Evolutionary conservation across 1,284 basidiomycete genomes (phyloP).

Genomic region (Puccinia horiana): DNA sequence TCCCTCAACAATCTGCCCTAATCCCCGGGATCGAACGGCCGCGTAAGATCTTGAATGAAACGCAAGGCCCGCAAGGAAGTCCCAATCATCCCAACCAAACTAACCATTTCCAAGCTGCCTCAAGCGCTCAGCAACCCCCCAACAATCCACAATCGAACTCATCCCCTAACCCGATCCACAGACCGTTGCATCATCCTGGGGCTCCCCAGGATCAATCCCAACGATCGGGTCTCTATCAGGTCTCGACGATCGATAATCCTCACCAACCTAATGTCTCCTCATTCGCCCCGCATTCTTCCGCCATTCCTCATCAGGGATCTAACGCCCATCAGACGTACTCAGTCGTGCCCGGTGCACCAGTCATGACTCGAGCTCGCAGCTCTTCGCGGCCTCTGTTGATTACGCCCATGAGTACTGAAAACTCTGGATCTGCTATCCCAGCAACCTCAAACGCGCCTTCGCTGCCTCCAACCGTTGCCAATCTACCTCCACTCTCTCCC

Average conservation of each 20-base stretch:
- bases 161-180: slow-evolving; percentile 20
- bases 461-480: slow-evolving; percentile 13
- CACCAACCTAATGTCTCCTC: slow-evolving; percentile 18
- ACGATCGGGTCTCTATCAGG: slow-evolving; percentile 26
- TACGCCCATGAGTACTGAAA: not conserved
- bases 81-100: slow-evolving; percentile 4
- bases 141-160: slow-evolving; percentile 9
- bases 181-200: slow-evolving; percentile 34
- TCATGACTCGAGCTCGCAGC: slow-evolving; percentile 45
- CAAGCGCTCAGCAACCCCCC: slow-evolving; percentile 9
- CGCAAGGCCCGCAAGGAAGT: not conserved
- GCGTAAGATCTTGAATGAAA: slow-evolving; percentile 54
- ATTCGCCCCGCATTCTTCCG: not conserved
- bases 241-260: slow-evolving; percentile 34
- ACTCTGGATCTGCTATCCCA: not conserved
- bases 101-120: slow-evolving; percentile 5
- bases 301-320: not conserved
- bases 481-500: slow-evolving; percentile 27
- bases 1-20: slow-evolving; percentile 64
- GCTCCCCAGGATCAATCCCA: slow-evolving; percentile 26
- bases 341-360: slow-evolving; percentile 10
- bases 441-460: not conserved
- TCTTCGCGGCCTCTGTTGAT: slow-evolving; percentile 34
- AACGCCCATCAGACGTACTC: not conserved
- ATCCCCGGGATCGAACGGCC: slow-evolving; percentile 54